Conservation (phyloP, 139 green algal genomes). For the Ulvella scutata region DNA sequence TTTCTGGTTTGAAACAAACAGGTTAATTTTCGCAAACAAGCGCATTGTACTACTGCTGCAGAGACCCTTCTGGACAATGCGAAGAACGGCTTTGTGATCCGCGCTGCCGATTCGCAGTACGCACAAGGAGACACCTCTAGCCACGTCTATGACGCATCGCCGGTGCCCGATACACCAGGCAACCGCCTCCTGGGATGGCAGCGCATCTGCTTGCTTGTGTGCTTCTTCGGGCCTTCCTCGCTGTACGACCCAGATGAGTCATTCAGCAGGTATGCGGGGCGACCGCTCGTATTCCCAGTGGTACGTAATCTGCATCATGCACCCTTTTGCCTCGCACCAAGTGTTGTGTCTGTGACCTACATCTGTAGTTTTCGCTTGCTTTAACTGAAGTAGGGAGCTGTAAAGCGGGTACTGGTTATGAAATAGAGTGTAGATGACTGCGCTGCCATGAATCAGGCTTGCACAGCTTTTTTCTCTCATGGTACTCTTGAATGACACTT, state of each 20-base stretch:
- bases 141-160: background rate
- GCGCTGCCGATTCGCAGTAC: background rate
- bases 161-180: background rate
- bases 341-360: too few relatives aligned
- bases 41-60: too few relatives aligned
- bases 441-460: background rate
- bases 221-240: background rate
- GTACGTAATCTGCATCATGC: background rate
- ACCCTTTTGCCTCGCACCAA: too few relatives aligned
- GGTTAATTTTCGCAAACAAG: too few relatives aligned
- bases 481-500: too few relatives aligned
- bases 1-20: too few relatives aligned
- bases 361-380: too few relatives aligned
- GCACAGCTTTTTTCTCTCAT: background rate
- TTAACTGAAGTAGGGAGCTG: background rate
- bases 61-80: background rate
- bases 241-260: background rate
- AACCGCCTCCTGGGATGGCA: conserved; percentile 4
- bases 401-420: background rate
- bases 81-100: conserved; percentile 1
- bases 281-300: background rate
- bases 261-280: background rate
- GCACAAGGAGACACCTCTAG: background rate
- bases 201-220: conserved; percentile 2
- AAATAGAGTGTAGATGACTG: background rate